Evolutionary conservation across 495 filamentous ascomycete species (phyloP), one percentile per base, ranked within the genome.

Genomic region (Sordaria brevicollis): DNA sequence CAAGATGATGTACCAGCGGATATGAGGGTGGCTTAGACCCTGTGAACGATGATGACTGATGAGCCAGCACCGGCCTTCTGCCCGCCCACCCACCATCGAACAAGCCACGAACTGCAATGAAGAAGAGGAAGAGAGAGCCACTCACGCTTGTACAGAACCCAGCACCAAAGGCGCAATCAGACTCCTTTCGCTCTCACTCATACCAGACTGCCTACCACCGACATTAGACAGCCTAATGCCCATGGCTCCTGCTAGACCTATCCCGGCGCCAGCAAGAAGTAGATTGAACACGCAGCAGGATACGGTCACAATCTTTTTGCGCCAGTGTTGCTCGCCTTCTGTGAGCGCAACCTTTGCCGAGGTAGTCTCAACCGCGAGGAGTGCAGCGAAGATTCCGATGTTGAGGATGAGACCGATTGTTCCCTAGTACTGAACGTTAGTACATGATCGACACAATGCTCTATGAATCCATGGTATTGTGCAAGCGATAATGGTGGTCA

Each of bases 281-380:
- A 78, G 38, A 19, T 78, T 78, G 34, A 72, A 70, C 11, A 74
- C 65, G 70, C 74, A 78, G 57, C 72, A 69, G 37, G 76, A 77
- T 35, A 76, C 68, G 19, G 75, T 77, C 38, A 72, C 68, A 17
- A 76, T 49, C 65, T 77, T 75, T 25, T 72, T 77, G 62, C 76
- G 74, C 74, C 74, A 78, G 57, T 78, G 75, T 35, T 77, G 74
- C 69, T 78, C 74, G 31, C 75, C 76, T 65, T 78, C 75, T 35
- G 75, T 77, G 57, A 78, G 66, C 4, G 49, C 67, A 38, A 73
- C 69, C 8, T 70, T 71, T 2, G 49, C 49, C 29, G 49, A 62
- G 70, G 67, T 71, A 5, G 39, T 43, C 31, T 78, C 76, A 19
- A 73, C 68, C 57, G 68, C 57, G 17, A 78, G 41, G 1, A 78